Percentiles rank a stretch among this genome's conserved stretches.
Conservation (phyloP, 73 alveolate genomes). For the Uronychia setigera region DNA sequence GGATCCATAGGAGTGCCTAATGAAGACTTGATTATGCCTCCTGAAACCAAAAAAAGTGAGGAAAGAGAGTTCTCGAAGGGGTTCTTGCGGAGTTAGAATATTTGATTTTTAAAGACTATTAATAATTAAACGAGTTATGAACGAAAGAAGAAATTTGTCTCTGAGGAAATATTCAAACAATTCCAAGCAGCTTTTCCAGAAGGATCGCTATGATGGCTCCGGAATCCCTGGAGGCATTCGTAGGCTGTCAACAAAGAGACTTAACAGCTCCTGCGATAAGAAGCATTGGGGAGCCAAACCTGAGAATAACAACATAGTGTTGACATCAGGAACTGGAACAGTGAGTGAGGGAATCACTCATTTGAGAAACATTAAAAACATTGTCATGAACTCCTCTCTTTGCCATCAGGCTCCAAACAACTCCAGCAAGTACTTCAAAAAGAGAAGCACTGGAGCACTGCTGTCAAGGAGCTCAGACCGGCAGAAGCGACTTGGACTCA, state of each 20-base stretch:
- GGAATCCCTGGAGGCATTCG: not conserved
- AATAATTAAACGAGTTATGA: not conserved
- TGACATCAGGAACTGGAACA: not conserved
- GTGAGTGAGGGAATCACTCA: slow-evolving; percentile 1
- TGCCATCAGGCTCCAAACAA: not conserved
- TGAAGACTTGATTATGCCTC: no score
- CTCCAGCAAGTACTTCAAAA: not conserved
- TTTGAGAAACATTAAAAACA: not conserved
- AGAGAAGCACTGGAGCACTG: slow-evolving; percentile 1
- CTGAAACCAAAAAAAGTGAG: no score
- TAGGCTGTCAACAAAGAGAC: not conserved
- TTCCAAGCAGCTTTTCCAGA: not conserved
- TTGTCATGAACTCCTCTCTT: not conserved
- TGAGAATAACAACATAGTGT: not conserved
- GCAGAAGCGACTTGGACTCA: not conserved
- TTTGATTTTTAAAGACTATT: not conserved
- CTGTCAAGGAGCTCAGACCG: not conserved
- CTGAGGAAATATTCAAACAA: not conserved
- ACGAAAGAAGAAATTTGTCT: not conserved
- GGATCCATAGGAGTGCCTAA: no score
- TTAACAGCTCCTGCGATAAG: not conserved
- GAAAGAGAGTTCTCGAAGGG: not conserved
- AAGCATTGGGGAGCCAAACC: not conserved
- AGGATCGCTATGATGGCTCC: not conserved
- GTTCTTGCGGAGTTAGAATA: not conserved